Evolutionary conservation across 371 early-diverging fungal genomes (phyloP).

Genomic region (Apophysomyces sp.): DNA sequence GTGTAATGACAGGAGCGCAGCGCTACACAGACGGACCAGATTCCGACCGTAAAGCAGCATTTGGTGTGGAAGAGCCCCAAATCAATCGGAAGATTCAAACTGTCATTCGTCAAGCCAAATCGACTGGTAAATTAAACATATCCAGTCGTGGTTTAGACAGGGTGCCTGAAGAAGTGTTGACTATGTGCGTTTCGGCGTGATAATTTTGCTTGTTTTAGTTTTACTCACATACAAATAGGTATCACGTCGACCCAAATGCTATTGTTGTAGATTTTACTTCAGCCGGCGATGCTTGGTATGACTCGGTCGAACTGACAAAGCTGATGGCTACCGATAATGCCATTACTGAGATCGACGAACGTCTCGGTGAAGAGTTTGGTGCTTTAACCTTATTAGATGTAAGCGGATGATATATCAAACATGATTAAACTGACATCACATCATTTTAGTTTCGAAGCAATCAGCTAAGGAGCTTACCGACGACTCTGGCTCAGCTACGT

Average conservation of each 20-base stretch:
- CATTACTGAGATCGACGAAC: conserved; percentile 56
- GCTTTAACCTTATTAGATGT: conserved; percentile 70
- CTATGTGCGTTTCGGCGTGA: conserved; percentile 31
- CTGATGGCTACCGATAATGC: conserved; percentile 70
- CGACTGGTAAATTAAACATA: conserved; percentile 68
- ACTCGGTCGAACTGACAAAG: conserved; percentile 65
- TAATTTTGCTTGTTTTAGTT: not conserved
- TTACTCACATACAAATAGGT: conserved; percentile 22
- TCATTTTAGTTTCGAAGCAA: conserved; percentile 56
- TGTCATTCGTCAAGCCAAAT: conserved; percentile 41
- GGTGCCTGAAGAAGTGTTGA: conserved; percentile 68
- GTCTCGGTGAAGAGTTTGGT: conserved; percentile 62
- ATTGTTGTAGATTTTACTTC: conserved; percentile 57
- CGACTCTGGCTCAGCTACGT: conserved; percentile 38
- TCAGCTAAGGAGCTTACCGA: conserved; percentile 48
- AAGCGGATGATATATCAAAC: conserved; percentile 11
- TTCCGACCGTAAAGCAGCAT: conserved; percentile 10
- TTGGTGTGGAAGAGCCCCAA: conserved; percentile 12
- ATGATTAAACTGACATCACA: not conserved
- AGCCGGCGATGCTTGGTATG: conserved; percentile 57
- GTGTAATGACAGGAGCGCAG: conserved; percentile 39
- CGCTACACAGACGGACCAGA: conserved; percentile 20
- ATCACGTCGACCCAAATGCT: conserved; percentile 58
- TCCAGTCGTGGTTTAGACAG: conserved; percentile 60
- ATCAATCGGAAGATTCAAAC: conserved; percentile 27